Evolutionary conservation across 2,329 filamentous ascomycete genomes (phyloP).

Genomic region (Pezicula neosporulosa): DNA sequence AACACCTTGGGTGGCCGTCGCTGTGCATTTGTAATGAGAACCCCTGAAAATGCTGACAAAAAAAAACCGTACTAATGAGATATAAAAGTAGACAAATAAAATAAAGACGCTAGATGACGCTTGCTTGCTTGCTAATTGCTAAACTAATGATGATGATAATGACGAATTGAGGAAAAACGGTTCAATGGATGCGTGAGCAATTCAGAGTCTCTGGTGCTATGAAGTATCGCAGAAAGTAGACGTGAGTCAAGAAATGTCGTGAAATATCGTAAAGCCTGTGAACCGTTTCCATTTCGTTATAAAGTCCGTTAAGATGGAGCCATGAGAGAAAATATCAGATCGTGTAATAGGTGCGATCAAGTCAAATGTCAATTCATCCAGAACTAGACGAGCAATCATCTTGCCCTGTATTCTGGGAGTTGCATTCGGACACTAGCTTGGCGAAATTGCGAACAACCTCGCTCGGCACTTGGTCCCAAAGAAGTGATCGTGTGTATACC

Average conservation of each 20-base stretch:
- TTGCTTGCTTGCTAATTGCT: conserved; percentile 20
- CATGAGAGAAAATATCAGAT: not conserved
- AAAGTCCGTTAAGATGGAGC: not conserved
- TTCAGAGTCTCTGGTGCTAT: conserved; percentile 35
- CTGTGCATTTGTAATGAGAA: not conserved
- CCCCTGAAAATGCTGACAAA: not conserved
- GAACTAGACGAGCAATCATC: conserved; percentile 18
- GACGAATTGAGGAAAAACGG: conserved; percentile 22
- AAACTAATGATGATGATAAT: conserved; percentile 21
- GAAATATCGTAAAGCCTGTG: not conserved
- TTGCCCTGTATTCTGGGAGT: conserved; percentile 31
- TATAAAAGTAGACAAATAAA: not conserved
- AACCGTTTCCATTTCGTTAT: not conserved
- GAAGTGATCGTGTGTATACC: conserved; percentile 86
- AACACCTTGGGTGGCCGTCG: not conserved
- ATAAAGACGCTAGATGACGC: not conserved
- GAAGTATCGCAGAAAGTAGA: conserved; percentile 4
- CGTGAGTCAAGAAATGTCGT: not conserved
- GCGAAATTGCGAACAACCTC: conserved; percentile 93
- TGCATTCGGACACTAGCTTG: conserved; percentile 81
- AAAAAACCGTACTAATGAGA: not conserved
- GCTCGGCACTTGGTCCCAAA: conserved; percentile 90
- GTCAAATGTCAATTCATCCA: conserved; percentile 9
- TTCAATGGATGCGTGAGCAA: conserved; percentile 46
- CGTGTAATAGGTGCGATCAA: not conserved